These are phyloP conservation scores for Tephrocybe sp. DNA, from an alignment of 768 basidiomycete genomes.

Conservation along the genomic window DNA sequence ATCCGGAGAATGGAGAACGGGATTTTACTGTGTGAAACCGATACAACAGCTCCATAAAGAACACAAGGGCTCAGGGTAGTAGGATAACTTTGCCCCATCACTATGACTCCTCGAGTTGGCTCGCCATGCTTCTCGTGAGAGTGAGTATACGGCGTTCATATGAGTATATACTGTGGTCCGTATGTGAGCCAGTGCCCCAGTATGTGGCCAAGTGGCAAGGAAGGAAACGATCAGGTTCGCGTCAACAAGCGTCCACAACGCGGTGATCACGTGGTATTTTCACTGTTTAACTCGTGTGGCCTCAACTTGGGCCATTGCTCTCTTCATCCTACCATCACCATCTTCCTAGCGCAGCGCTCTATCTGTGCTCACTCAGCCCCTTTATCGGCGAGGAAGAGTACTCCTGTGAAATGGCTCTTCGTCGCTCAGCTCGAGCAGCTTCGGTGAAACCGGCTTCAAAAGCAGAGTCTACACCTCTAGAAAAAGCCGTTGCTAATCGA, in stretches of 20 bases:
- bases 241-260: constrained; percentile 35
- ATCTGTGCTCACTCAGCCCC: neutral
- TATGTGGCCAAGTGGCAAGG: neutral
- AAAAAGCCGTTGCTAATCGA: constrained; percentile 27
- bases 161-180: no score
- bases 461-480: constrained; percentile 32
- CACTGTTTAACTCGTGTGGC: constrained; percentile 10
- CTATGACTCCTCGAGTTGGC: no score
- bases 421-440: constrained; percentile 54
- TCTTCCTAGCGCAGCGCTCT: constrained; percentile 2
- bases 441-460: constrained; percentile 44
- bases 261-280: constrained; percentile 37
- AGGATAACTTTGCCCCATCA: no score
- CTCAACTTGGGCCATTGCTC: no score
- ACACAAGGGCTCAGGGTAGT: no score
- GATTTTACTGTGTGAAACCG: neutral
- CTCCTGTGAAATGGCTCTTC: constrained; percentile 47
- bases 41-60: neutral
- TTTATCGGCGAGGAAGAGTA: no score
- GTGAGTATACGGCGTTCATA: no score
- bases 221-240: neutral
- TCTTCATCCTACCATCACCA: constrained; percentile 16
- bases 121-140: no score
- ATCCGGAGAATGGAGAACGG: neutral
- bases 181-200: no score